Base-by-base conservation (phyloP, 1,139 yeast species). In the Petasospora fabianii region DNA sequence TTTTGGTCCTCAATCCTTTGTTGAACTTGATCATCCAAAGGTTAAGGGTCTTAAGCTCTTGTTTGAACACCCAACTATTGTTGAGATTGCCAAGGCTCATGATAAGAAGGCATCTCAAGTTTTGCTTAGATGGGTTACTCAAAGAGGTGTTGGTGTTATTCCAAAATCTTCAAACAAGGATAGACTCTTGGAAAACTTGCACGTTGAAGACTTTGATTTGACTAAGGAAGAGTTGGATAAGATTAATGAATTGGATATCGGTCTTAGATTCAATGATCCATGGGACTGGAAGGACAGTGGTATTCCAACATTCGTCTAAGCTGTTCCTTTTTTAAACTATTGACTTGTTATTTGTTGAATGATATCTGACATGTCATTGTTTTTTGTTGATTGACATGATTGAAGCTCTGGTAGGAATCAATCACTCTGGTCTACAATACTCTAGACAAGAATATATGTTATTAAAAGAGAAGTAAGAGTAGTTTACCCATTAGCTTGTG, bases 201-300 rank as follows among this genome's bases (percentile, higher is more conserved):
- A 64, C 16, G 62, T 69, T n/a, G 68, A 64, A 46, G 64, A 67
- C 37, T 74, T 76, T 46, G 61, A 60, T 35, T 49, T 68, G 41
- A 54, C 55, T 11, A 39, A 50, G 6, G 59, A 49, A n/a, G 73
- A 68, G 36, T 49, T 62, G 17, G 51, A 46, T 5, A 48, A 59
- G 54, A 71, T 69, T 79, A 62, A 73, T 20, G 62, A 61, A 35
- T 73, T 87, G 59, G 84, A 88, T 63, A 69, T 70, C 49, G 73
- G 75, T 53, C 71, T 86, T 53, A 77, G 96, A 66, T 87, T 87
- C 69, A 87, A 87, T 64, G 86, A 87, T 60, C 95, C 96, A 49
- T 47, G 48, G 48, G 50, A 47, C 42, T 47, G 50, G 50, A 45
- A 43, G 44, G 52, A 53, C 37, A 49, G 54, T 41, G 56, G 55